phyloP scores from a whole-genome alignment of 108 stramenopile genomes.

The Nitzschia sp. region DNA sequence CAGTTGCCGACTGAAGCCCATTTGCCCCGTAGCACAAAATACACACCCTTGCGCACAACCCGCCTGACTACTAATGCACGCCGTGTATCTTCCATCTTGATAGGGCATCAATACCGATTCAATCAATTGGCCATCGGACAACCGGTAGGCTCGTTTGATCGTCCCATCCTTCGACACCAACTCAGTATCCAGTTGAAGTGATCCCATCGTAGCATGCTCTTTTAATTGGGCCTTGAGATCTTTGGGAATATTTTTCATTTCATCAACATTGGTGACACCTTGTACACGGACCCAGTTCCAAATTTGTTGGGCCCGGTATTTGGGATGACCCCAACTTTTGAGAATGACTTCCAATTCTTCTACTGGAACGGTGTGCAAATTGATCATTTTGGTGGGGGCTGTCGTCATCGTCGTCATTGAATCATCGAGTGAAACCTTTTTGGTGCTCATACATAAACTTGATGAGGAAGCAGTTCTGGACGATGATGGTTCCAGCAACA shows the following conservation, averaged over 20 bases:
- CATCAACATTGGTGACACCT: constrained; percentile 68
- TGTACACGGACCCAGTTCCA: constrained; percentile 77
- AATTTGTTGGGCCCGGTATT: constrained; percentile 89
- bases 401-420: no score
- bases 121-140: constrained; percentile 90
- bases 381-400: constrained; percentile 36
- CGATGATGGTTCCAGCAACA: no score
- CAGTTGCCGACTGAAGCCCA: constrained; percentile 94
- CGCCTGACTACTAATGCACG: constrained; percentile 95
- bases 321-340: constrained; percentile 63
- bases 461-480: no score
- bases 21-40: constrained; percentile 93
- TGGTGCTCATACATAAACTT: no score
- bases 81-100: constrained; percentile 92
- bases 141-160: constrained; percentile 85
- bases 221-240: constrained; percentile 58
- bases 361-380: constrained; percentile 59
- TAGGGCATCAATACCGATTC: constrained; percentile 98
- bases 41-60: constrained; percentile 97
- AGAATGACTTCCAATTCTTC: constrained; percentile 60
- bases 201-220: constrained; percentile 49
- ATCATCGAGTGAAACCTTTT: no score
- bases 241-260: constrained; percentile 89
- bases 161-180: constrained; percentile 88
- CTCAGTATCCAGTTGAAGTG: constrained; percentile 64